Percentiles rank a stretch among this genome's conserved stretches.
Evolutionary conservation across 257 asterid genomes (phyloP).

Genomic region (Euphrasia confusa): DNA sequence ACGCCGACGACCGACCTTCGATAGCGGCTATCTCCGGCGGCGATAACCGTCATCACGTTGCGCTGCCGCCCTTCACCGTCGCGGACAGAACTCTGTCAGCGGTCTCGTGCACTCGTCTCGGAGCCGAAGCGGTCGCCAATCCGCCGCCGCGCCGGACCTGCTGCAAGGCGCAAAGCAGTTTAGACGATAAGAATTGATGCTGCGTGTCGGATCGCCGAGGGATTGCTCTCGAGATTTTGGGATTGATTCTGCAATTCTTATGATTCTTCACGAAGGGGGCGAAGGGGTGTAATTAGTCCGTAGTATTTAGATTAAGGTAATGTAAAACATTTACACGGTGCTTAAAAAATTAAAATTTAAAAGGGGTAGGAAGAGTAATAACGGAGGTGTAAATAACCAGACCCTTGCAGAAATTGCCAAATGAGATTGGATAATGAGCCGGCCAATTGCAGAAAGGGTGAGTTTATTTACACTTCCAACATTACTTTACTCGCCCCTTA

Average conservation of each 20-base stretch:
- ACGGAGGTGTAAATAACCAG: too few relatives aligned
- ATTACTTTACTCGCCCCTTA: too few relatives aligned
- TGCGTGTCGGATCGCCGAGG: conserved; percentile 50
- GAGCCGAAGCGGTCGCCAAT: conserved; percentile 30
- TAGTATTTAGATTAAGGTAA: too few relatives aligned
- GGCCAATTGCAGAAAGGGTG: too few relatives aligned
- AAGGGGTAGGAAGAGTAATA: too few relatives aligned
- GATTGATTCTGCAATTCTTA: conserved; percentile 18
- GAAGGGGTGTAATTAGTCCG: too few relatives aligned
- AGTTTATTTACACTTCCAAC: too few relatives aligned
- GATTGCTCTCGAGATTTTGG: conserved; percentile 22
- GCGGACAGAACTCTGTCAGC: conserved; percentile 73
- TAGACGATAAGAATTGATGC: conserved; percentile 75
- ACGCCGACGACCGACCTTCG: conserved; percentile 43
- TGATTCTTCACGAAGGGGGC: too few relatives aligned
- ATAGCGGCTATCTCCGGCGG: conserved; percentile 45
- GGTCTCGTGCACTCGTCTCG: conserved; percentile 66
- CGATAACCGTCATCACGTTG: conserved; percentile 32
- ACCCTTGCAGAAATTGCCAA: too few relatives aligned
- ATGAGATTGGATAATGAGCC: too few relatives aligned
- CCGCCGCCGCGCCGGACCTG: conserved; percentile 42
- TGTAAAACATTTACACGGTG: too few relatives aligned
- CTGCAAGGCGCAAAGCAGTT: conserved; percentile 77
- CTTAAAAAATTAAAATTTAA: too few relatives aligned
- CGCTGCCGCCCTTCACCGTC: conserved; percentile 69